Base-by-base conservation (phyloP, 257 asterid species). In the Solanum chaucha region DNA sequence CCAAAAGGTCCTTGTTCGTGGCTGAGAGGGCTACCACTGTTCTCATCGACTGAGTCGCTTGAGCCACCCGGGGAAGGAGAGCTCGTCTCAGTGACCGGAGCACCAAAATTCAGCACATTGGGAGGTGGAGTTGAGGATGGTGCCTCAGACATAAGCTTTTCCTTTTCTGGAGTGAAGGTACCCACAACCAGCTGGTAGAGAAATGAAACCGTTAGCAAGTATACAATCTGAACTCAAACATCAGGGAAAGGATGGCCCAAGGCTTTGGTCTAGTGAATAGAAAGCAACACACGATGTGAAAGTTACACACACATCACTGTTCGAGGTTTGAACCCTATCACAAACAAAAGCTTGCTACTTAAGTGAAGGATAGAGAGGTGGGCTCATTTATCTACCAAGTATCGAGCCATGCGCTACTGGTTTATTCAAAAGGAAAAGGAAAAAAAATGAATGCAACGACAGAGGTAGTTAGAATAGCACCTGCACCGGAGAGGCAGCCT, bases 401-500 rank as follows among this genome's bases (percentile, higher is more conserved):
- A 12, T 28, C 5, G 20, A 67, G 20, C 32, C 17, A 28, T 67
- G 74, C 10, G 4, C 38, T 68, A 68, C 5, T 28, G 5, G 11
- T 14, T 19, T 68, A 14, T 68, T 19, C 38, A 68, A 68, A 68
- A 68, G 38, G 38, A 28, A 14, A 28, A 28, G 38, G 8, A 5
- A 28, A 68, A 70, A 68, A 30, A 7, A 70, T 70, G n/a, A 70
- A 30, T 32, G 41, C 77, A 30, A 70, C 40, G 40, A 67, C 36
- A 67, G 35, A 67, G 1, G 73, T 26, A 32, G 78, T 32, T 58
- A 70, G 51, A 64, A 59, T 5, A 17, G 32, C 87, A 95, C 99
- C 98, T 95, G 98, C 73, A 94, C 94, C 0, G 93, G 91, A 24
- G 99, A 85, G 41, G 97, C 98, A 71, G 98, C 99, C 90, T 10